phyloP scores from a whole-genome alignment of 495 filamentous ascomycete genomes.

The Xylaria intraflava region DNA sequence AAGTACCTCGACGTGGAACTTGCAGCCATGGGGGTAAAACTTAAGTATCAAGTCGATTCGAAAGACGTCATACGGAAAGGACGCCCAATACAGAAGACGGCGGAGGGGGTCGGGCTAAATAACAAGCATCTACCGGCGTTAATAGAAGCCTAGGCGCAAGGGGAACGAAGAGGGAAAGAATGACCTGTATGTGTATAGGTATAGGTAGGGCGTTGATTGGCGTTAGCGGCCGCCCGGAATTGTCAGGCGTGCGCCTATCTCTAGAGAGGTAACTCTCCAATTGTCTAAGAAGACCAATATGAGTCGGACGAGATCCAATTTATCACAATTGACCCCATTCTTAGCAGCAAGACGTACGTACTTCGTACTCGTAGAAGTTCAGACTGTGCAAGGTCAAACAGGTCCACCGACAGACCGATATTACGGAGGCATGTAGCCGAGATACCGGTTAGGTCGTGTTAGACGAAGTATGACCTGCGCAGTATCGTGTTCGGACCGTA shows the following conservation, averaged over 20 bases:
- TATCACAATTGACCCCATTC: background rate
- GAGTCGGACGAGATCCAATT: background rate
- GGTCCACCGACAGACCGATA: background rate
- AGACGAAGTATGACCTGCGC: background rate
- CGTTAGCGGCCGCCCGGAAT: conserved; percentile 6
- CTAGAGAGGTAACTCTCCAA: background rate
- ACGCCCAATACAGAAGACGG: conserved; percentile 27
- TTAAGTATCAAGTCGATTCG: conserved; percentile 78
- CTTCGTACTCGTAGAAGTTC: background rate
- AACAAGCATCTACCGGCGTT: conserved; percentile 18
- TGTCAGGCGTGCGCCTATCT: background rate
- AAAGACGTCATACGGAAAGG: conserved; percentile 41
- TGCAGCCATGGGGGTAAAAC: conserved; percentile 83
- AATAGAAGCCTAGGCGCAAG: background rate
- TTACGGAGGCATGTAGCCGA: conserved; percentile 7
- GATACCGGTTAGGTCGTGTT: conserved; percentile 4
- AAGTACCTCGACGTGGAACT: conserved; percentile 92
- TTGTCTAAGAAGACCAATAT: background rate
- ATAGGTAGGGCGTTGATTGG: background rate
- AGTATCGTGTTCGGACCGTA: background rate
- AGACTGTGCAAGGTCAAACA: conserved; percentile 4
- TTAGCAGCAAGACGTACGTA: background rate
- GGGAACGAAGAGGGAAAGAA: background rate
- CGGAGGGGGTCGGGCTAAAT: conserved; percentile 16
- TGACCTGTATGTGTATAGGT: background rate